phyloP scores from a whole-genome alignment of 2,329 filamentous ascomycete species.

The Pestalotiopsis sp. region DNA sequence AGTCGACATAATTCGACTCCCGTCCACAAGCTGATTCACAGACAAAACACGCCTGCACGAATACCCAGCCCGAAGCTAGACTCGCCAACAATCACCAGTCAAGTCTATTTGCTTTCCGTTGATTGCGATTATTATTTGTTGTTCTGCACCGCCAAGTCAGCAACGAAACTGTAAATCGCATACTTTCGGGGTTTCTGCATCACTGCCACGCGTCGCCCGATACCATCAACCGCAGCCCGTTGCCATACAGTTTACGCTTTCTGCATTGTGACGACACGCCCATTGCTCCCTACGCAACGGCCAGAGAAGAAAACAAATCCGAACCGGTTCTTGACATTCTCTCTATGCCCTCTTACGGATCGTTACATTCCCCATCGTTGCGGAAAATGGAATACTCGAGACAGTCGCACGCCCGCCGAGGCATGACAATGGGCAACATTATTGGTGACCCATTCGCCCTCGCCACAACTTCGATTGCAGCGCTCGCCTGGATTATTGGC shows the following conservation, averaged over 20 bases:
- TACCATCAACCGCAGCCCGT: neutral
- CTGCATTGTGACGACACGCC: neutral
- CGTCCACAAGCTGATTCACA: neutral
- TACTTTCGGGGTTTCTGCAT: neutral
- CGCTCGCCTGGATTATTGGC: conserved; percentile 94
- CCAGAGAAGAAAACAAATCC: neutral
- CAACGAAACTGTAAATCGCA: neutral
- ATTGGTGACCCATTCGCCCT: conserved; percentile 95
- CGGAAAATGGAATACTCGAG: conserved; percentile 78
- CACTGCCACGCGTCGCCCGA: neutral
- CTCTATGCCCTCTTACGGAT: conserved; percentile 76
- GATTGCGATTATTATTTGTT: neutral
- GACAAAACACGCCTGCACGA: neutral
- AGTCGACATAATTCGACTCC: neutral
- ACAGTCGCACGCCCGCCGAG: conserved; percentile 53
- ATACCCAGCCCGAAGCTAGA: neutral
- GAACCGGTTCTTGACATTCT: conserved; percentile 17
- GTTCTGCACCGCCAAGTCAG: neutral
- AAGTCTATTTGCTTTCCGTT: neutral
- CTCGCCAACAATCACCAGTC: neutral
- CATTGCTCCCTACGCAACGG: neutral
- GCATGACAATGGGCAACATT: conserved; percentile 83
- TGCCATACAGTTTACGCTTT: neutral
- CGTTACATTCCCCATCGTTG: conserved; percentile 71
- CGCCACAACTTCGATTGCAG: conserved; percentile 87